Conservation (phyloP, 2,329 filamentous ascomycete genomes). For the Diaporthe destruens region DNA sequence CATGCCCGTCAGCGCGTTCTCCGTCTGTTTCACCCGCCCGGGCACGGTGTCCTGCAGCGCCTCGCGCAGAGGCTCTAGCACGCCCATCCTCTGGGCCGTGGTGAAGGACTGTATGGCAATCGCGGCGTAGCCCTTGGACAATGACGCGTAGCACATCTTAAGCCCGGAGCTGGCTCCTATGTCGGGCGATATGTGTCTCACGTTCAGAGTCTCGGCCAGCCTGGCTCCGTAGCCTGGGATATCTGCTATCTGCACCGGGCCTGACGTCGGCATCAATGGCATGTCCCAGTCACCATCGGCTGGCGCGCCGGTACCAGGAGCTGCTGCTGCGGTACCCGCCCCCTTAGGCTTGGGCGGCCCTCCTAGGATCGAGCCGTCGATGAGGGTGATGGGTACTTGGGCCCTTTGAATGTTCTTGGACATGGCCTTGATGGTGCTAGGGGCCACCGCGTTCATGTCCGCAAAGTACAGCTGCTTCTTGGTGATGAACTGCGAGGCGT, state of each 20-base stretch:
- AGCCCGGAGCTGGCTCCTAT: slow-evolving; percentile 70
- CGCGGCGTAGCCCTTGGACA: slow-evolving; percentile 75
- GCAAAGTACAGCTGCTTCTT: slow-evolving; percentile 65
- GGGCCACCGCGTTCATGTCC: slow-evolving; percentile 77
- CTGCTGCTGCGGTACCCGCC: slow-evolving; percentile 37
- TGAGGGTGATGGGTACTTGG: slow-evolving; percentile 58
- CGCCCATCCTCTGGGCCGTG: slow-evolving; percentile 73
- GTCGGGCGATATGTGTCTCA: slow-evolving; percentile 60
- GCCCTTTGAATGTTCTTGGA: slow-evolving; percentile 57
- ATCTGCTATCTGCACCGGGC: slow-evolving; percentile 56
- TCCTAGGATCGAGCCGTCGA: slow-evolving; percentile 72
- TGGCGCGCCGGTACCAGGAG: slow-evolving; percentile 40
- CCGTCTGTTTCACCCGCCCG: slow-evolving; percentile 57
- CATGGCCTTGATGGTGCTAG: slow-evolving; percentile 62
- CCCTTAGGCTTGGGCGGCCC: slow-evolving; percentile 58
- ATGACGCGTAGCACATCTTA: slow-evolving; percentile 75
- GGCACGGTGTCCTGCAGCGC: slow-evolving; percentile 68
- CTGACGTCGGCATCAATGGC: slow-evolving; percentile 56
- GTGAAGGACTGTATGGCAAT: slow-evolving; percentile 79
- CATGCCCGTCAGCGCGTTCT: slow-evolving; percentile 65
- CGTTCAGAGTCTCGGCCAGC: slow-evolving; percentile 60
- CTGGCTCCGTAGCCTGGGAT: slow-evolving; percentile 56
- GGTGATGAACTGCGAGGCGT: slow-evolving; percentile 57
- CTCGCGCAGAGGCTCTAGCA: slow-evolving; percentile 68
- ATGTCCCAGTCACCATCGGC: slow-evolving; percentile 52